Evolutionary conservation across 2,329 filamentous ascomycete genomes (phyloP).

Genomic region (Aspergillus neotritici): DNA sequence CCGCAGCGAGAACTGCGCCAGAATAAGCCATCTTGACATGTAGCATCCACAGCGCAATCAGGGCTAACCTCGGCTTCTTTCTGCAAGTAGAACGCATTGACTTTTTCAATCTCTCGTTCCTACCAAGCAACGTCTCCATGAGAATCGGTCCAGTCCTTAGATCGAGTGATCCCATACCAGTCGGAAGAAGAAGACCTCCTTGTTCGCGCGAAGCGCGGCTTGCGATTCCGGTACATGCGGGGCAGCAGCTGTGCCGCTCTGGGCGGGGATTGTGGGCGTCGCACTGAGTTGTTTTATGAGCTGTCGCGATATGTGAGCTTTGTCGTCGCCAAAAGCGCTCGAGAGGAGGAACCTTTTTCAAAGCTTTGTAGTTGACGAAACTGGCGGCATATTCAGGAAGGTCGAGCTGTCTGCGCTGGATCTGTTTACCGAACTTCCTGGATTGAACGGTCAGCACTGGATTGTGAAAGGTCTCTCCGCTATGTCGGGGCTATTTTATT

Average conservation of each 20-base stretch:
- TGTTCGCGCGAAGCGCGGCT: constrained; percentile 87
- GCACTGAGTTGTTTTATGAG: constrained; percentile 97
- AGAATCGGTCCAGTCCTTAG: background rate
- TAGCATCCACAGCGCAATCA: background rate
- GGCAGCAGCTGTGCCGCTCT: constrained; percentile 51
- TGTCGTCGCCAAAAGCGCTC: background rate
- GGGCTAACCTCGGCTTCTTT: constrained; percentile 87
- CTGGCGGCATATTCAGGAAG: constrained; percentile 98
- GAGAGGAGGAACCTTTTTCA: constrained; percentile 77
- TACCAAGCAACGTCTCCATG: constrained; percentile 34
- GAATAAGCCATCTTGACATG: background rate
- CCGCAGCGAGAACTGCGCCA: constrained; percentile 74
- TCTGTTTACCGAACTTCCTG: constrained; percentile 99
- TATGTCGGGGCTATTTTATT: too few relatives aligned
- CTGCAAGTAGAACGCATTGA: constrained; percentile 95
- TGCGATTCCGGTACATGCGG: constrained; percentile 64
- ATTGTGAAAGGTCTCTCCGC: background rate
- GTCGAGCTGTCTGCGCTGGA: constrained; percentile 97
- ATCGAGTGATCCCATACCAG: constrained; percentile 56
- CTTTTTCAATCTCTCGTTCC: constrained; percentile 97
- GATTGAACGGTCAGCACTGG: constrained; percentile 8
- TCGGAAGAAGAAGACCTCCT: constrained; percentile 97
- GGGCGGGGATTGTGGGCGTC: constrained; percentile 74
- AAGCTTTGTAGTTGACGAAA: constrained; percentile 98
- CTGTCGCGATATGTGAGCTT: constrained; percentile 44